Evolutionary conservation across 306 rosid genomes (phyloP), one percentile per base, ranked within the genome.

Genomic region (Vigna nakashimae): DNA sequence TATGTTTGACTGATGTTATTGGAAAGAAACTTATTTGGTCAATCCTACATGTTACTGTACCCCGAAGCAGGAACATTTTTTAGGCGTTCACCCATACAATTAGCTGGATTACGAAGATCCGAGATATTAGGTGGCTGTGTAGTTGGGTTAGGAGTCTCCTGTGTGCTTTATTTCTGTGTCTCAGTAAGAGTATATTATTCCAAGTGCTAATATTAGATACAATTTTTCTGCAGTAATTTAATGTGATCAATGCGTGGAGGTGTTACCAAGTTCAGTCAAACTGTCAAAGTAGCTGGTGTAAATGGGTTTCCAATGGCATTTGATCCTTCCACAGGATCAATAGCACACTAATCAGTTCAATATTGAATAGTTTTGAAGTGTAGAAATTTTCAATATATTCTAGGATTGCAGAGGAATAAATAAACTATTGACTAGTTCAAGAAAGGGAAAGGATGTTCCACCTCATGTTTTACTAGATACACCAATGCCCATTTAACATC

Each of bases 201-300:
- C 75, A 83, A 62, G 79, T 79, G 75, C 87, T 83, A 79, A 79
- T 79, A 74, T 74, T 74, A 82, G 89, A 85, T 79, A 85, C 80
- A 79, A 66, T 85, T 82, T 83, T 85, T 85, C 89, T 85, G 86
- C 86, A 86, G 89, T 86, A 86, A 86, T 58, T 76, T 75, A 66
- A 17, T 72, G 79, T 72, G 86, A 68, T 72, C 86, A 79, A 68
- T 76, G 84, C 80, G 36, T 26, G 86, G 76, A 86, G 86, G 73
- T 76, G 78, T 58, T 82, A 71, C 82, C 71, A 76, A 82, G 71
- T 82, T 71, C 84, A 57, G 52, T 49, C 84, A 46, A 85, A 85
- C 78, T 57, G 53, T 50, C 84, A 53, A 85, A 85, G 88, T 85
- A 82, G 82, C 89, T 70, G 80, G 69, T 79, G 80, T 79, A 57